Percentiles rank a stretch among this genome's conserved stretches.
Evolutionary conservation across 768 basidiomycete species (phyloP).

Genomic region (Mycena amicta): DNA sequence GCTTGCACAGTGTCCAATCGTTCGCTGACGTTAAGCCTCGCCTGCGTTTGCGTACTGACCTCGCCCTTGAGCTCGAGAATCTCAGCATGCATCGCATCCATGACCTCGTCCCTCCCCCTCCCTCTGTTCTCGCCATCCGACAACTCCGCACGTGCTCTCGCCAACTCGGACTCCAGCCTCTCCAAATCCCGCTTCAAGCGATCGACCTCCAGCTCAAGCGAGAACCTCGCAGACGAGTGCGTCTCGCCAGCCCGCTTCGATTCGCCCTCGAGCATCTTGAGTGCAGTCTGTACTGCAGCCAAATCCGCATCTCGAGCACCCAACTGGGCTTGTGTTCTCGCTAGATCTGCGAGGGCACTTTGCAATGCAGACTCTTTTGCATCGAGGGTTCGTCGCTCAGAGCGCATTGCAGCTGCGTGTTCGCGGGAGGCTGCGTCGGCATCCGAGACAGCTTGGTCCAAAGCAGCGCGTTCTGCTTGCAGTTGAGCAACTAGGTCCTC

Average conservation of each 20-base stretch:
- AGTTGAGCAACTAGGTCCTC: slow-evolving; percentile 71
- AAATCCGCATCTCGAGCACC: slow-evolving; percentile 78
- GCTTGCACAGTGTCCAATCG: slow-evolving; percentile 79
- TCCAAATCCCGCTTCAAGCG: slow-evolving; percentile 82
- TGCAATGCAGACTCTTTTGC: slow-evolving; percentile 71
- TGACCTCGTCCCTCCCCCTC: slow-evolving; percentile 68
- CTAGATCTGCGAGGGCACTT: slow-evolving; percentile 62
- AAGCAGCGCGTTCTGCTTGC: slow-evolving; percentile 57
- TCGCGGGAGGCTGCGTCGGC: slow-evolving; percentile 61
- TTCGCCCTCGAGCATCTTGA: slow-evolving; percentile 75
- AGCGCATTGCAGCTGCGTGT: slow-evolving; percentile 61
- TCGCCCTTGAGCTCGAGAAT: slow-evolving; percentile 80
- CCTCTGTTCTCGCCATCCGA: slow-evolving; percentile 64
- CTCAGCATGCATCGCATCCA: slow-evolving; percentile 79
- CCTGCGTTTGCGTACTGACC: slow-evolving; percentile 84
- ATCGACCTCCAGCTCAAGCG: slow-evolving; percentile 88
- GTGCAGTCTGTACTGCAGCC: slow-evolving; percentile 65
- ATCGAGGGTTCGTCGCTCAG: slow-evolving; percentile 65
- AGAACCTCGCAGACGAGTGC: slow-evolving; percentile 80
- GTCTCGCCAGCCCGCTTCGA: slow-evolving; percentile 81
- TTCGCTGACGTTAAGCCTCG: slow-evolving; percentile 82
- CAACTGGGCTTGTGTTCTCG: slow-evolving; percentile 64
- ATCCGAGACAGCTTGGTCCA: slow-evolving; percentile 56
- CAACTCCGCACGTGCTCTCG: slow-evolving; percentile 69
- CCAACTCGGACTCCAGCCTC: slow-evolving; percentile 76